A percentile compares a stretch with the other conserved stretches of the same genome.
Evolutionary conservation across 441 rosid genomes (phyloP).

Genomic region (Pelargonium cotyledonis): DNA sequence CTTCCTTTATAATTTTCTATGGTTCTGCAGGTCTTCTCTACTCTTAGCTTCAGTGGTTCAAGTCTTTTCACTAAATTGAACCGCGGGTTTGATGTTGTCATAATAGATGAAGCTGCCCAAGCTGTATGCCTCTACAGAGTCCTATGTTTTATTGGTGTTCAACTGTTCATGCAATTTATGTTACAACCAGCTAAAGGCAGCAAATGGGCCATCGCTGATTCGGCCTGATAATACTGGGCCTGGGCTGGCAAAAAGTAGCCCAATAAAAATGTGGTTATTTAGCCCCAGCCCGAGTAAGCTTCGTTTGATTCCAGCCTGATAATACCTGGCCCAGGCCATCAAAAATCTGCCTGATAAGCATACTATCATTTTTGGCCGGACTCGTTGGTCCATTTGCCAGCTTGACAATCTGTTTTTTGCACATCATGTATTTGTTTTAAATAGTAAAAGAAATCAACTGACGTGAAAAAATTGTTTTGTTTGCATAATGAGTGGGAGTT

Average conservation of each 20-base stretch:
- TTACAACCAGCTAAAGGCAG: no score
- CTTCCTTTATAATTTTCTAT: slow-evolving; percentile 17
- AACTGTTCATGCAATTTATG: slow-evolving; percentile 5
- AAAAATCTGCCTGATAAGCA: no score
- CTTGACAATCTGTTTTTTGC: not conserved
- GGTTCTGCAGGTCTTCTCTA: slow-evolving; percentile 66
- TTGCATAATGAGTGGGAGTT: not conserved
- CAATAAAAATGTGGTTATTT: no score
- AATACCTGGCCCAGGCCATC: no score
- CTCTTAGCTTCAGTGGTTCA: slow-evolving; percentile 95
- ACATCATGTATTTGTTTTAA: not conserved
- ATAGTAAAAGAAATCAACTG: not conserved
- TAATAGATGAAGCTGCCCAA: slow-evolving; percentile 97
- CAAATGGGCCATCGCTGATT: no score
- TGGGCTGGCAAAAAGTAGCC: no score
- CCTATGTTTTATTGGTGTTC: slow-evolving; percentile 7
- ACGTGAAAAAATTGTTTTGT: not conserved
- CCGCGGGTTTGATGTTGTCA: slow-evolving; percentile 86
- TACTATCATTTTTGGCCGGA: no score
- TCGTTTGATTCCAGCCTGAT: no score
- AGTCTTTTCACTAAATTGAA: slow-evolving; percentile 55
- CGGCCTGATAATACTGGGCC: no score
- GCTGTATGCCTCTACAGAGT: slow-evolving; percentile 51
- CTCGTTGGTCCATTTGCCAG: no score
- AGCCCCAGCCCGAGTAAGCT: no score